phyloP scores from a whole-genome alignment of 2,329 filamentous ascomycete genomes.

The Penicillium fuscoglaucum region DNA sequence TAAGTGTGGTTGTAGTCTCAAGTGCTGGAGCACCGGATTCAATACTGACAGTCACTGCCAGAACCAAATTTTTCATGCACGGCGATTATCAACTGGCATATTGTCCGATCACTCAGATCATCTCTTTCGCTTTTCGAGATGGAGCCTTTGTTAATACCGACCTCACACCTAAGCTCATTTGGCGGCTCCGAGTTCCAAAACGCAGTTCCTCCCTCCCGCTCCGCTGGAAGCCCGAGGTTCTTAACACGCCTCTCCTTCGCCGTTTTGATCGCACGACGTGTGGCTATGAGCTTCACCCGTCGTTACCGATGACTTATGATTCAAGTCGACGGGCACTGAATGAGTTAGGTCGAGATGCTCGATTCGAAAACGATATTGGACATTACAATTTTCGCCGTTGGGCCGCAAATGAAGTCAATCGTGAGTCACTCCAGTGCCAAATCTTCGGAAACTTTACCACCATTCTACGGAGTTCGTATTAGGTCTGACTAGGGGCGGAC shows the following conservation, averaged over 20 bases:
- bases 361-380: conserved; percentile 30
- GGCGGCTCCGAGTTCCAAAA: conserved; percentile 25
- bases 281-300: conserved; percentile 24
- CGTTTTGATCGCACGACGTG: conserved; percentile 24
- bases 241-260: conserved; percentile 29
- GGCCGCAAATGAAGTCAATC: conserved; percentile 32
- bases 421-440: conserved; percentile 24
- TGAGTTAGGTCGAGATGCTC: conserved; percentile 26
- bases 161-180: conserved; percentile 30
- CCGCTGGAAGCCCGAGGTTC: conserved; percentile 24
- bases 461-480: background rate
- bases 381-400: conserved; percentile 32
- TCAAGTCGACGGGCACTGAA: conserved; percentile 26
- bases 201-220: conserved; percentile 21
- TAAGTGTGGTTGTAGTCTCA: conserved; percentile 26
- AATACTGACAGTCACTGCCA: conserved; percentile 11
- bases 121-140: conserved; percentile 28
- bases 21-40: too few species aligned
- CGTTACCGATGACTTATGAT: conserved; percentile 30
- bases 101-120: conserved; percentile 28
- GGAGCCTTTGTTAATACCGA: conserved; percentile 26
- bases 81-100: conserved; percentile 32
- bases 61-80: conserved; percentile 34
- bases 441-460: too few species aligned
- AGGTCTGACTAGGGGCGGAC: too few species aligned